Evolutionary conservation across 2,329 filamentous ascomycete species (phyloP), one percentile per base, ranked within the genome.

Genomic region (Bipolaris zeicola): DNA sequence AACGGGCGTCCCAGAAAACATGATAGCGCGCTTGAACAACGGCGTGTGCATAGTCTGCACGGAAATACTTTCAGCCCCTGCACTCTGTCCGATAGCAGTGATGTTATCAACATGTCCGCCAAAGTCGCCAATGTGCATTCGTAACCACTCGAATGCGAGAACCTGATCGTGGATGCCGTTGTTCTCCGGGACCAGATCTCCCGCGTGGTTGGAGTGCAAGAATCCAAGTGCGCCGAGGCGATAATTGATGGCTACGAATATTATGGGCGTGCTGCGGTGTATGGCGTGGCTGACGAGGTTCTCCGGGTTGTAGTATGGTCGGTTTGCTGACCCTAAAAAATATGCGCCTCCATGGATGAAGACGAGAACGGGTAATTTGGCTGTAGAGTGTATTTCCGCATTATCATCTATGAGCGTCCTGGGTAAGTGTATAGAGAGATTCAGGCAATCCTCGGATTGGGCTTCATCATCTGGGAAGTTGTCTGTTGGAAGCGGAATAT

Each of bases 311-410:
- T 81, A 83, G 42, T 84, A 79, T 0, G 82, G 82, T 75, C 79
- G 83, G 1, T 75, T 80, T 31, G 78, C 81, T 1, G 79, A 79
- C 6, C 82, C 83, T 3, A 80, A 75, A 4, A 74, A 68, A 43
- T 80, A 79, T 0, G 79, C 82, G 3, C 83, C 82, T 0, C 83
- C 83, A 57, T 85, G 81, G 3, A 85, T 78, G 58, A 82, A 83
- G 2, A 82, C 75, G 24, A 84, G 68, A 0, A 85, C 82, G 0
- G 82, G 82, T 2, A 83, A 69, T 33, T 57, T 63, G 13, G 39
- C 39, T 4, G n/a, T 5, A 67, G 71, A 6, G 7, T 31, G 18
- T 8, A 57, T 26, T 45, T 52, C 10, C 1, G 37, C 24, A 31
- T 52, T 1, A 80, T 81, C 0, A 77, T 73, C 36, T 6, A 62